Evolutionary conservation across 1,284 basidiomycete species (phyloP).

Genomic region (Trichosporon sp.): DNA sequence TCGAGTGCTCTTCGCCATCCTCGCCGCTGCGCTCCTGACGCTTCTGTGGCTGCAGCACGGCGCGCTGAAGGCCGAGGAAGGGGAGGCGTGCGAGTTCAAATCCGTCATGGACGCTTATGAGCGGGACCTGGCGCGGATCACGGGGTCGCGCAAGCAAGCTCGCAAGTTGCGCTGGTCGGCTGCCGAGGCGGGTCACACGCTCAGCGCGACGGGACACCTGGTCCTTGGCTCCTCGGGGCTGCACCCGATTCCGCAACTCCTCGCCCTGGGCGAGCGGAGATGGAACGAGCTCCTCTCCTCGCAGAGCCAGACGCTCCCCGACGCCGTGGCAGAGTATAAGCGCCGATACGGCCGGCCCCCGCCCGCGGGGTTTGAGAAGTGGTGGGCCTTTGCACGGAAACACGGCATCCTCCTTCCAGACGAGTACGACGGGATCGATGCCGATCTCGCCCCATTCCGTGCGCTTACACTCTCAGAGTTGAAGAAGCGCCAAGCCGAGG

Average conservation of each 20-base stretch:
- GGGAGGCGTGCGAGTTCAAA: conserved; percentile 42
- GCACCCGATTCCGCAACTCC: conserved; percentile 77
- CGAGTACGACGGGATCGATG: conserved; percentile 79
- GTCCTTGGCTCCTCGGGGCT: conserved; percentile 46
- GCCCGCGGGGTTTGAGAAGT: conserved; percentile 81
- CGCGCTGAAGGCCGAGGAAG: neutral
- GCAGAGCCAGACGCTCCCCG: conserved; percentile 73
- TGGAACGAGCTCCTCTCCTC: conserved; percentile 67
- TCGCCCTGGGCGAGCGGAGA: conserved; percentile 71
- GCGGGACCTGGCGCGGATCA: conserved; percentile 43
- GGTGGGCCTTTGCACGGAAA: conserved; percentile 77
- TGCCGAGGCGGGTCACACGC: conserved; percentile 7
- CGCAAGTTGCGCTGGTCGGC: conserved; percentile 31
- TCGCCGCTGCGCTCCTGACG: neutral
- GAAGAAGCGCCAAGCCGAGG: conserved; percentile 65
- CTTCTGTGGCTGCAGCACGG: neutral
- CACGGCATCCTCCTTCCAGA: conserved; percentile 77
- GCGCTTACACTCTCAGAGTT: conserved; percentile 70
- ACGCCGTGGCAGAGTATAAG: conserved; percentile 75
- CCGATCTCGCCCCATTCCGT: conserved; percentile 82
- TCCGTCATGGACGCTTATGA: conserved; percentile 50
- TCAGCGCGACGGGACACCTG: conserved; percentile 48
- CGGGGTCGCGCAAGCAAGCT: neutral
- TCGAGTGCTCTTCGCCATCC: conserved; percentile 1
- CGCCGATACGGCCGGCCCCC: conserved; percentile 73